These are phyloP conservation scores for Brettanomyces sp. DNA, from an alignment of 805 yeast species.

Conservation along the genomic window DNA sequence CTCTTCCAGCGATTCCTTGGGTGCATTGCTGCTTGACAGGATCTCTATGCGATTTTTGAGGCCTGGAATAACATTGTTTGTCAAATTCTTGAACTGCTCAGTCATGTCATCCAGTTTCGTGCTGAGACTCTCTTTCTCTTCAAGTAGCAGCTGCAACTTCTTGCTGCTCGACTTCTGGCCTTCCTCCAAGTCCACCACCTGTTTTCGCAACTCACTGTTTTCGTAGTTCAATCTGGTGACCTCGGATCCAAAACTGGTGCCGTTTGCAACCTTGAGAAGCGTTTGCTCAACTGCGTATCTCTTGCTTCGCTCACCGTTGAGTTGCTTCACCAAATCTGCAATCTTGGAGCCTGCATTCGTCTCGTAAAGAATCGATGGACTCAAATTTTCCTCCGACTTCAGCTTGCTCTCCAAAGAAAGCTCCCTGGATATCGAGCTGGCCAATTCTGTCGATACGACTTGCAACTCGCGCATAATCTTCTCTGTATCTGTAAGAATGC, in stretches of 20 bases:
- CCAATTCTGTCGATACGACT: constrained; percentile 61
- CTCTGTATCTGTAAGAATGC: constrained; percentile 50
- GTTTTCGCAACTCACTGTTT: constrained; percentile 38
- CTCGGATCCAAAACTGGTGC: constrained; percentile 41
- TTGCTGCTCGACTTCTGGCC: constrained; percentile 36
- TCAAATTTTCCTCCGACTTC: constrained; percentile 5
- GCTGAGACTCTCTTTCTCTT: constrained; percentile 28
- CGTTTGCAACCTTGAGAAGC: constrained; percentile 31
- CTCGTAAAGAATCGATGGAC: constrained; percentile 14
- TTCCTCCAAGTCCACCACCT: constrained; percentile 38
- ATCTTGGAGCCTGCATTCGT: constrained; percentile 34
- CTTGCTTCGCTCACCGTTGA: constrained; percentile 56
- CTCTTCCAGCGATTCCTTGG: constrained; percentile 10
- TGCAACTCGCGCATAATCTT: constrained; percentile 55
- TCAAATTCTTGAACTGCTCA: constrained; percentile 33
- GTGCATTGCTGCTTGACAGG: constrained; percentile 15
- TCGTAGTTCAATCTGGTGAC: constrained; percentile 47
- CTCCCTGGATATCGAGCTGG: constrained; percentile 64
- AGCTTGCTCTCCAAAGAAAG: constrained; percentile 44
- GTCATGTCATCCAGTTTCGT: constrained; percentile 31
- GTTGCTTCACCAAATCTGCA: constrained; percentile 42
- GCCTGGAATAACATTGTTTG: constrained; percentile 34
- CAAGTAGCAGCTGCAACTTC: constrained; percentile 31
- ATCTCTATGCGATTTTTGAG: constrained; percentile 33
- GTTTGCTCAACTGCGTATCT: constrained; percentile 68